phyloP scores from a whole-genome alignment of 2,329 filamentous ascomycete species.

The Fusarium oligoseptatum region DNA sequence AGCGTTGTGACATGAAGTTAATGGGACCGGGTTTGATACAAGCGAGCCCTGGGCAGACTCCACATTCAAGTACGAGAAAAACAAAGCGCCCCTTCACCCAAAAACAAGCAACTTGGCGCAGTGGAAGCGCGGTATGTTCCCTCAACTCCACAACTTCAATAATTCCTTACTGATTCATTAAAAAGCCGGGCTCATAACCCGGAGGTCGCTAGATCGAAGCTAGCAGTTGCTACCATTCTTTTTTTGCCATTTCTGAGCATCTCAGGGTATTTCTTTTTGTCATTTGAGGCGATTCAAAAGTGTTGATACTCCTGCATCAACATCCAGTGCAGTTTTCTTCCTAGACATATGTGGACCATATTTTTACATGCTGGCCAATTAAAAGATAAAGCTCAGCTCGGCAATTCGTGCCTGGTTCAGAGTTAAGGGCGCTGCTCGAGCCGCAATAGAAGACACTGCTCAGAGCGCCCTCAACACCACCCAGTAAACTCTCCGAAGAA shows the following conservation, averaged over 20 bases:
- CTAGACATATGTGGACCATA: neutral
- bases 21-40: neutral
- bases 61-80: neutral
- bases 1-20: neutral
- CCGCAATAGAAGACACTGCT: neutral
- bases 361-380: neutral
- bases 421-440: neutral
- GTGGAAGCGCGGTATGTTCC: neutral
- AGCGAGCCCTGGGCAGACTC: neutral
- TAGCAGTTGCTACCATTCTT: neutral
- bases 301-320: neutral
- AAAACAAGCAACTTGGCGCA: neutral
- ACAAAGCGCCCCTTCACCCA: neutral
- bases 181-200: neutral
- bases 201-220: neutral
- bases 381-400: neutral
- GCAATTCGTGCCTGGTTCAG: neutral
- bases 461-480: neutral
- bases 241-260: neutral
- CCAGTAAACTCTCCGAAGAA: neutral
- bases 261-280: neutral
- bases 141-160: neutral
- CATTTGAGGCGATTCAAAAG: neutral
- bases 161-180: neutral
- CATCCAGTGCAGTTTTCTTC: neutral